Evolutionary conservation across 2,329 filamentous ascomycete species (phyloP).

Genomic region (Aspergillus sp.): DNA sequence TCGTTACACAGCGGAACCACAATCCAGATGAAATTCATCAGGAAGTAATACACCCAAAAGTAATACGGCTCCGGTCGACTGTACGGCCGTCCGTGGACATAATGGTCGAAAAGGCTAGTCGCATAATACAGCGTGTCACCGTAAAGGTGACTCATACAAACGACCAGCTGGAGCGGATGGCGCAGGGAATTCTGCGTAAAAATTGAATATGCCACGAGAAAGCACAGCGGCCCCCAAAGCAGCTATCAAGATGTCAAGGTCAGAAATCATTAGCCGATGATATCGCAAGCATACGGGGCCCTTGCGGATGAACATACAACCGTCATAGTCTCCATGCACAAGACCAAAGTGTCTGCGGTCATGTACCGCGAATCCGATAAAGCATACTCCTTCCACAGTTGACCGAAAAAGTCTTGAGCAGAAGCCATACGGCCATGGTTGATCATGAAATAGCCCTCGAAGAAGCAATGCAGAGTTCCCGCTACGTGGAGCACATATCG

Average conservation of each 20-base stretch:
- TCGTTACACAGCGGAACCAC: slow-evolving; percentile 57
- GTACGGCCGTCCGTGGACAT: slow-evolving; percentile 53
- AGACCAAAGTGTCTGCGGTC: slow-evolving; percentile 75
- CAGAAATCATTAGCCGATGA: slow-evolving; percentile 1
- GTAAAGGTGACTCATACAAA: slow-evolving; percentile 64
- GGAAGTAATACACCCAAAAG: slow-evolving; percentile 65
- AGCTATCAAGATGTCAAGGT: slow-evolving; percentile 36
- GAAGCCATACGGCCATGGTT: slow-evolving; percentile 66
- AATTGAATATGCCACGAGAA: slow-evolving; percentile 56
- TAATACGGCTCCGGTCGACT: slow-evolving; percentile 63
- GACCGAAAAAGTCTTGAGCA: slow-evolving; percentile 71
- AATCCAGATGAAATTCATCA: slow-evolving; percentile 68
- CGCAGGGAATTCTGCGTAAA: slow-evolving; percentile 55
- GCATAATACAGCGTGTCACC: slow-evolving; percentile 65
- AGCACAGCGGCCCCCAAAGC: slow-evolving; percentile 62
- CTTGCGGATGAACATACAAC: slow-evolving; percentile 53
- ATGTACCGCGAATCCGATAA: slow-evolving; percentile 85
- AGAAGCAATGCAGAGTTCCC: slow-evolving; percentile 68
- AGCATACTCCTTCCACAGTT: slow-evolving; percentile 92
- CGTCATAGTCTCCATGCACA: slow-evolving; percentile 85
- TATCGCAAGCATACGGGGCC: neutral
- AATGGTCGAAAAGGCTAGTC: slow-evolving; percentile 62
- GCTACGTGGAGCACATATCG: slow-evolving; percentile 26
- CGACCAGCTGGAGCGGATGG: slow-evolving; percentile 59
- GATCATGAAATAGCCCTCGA: slow-evolving; percentile 80